Evolutionary conservation across 2,329 filamentous ascomycete species (phyloP), one percentile per base, ranked within the genome.

Genomic region (Colletotrichum godetiae): DNA sequence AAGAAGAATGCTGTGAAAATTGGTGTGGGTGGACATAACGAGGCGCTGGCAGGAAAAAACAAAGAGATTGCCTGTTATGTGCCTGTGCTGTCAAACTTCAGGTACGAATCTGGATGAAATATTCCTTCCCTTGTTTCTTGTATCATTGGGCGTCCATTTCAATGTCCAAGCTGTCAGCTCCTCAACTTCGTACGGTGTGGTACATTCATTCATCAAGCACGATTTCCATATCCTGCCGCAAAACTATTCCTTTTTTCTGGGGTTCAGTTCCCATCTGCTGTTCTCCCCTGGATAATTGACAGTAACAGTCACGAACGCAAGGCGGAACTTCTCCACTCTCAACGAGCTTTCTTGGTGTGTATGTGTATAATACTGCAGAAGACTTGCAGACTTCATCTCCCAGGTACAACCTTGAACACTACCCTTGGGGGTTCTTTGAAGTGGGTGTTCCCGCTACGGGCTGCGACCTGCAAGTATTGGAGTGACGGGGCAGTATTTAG

Each of bases 281-380:
- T 49, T 52, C 6, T 29, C 35, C 33, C 37, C 37, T 42, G 37
- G 37, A 13, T 15, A 3, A 5, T 42, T 42, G 22, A 53, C 46
- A 24, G 33, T 58, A 15, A 29, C 49, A 35, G 42, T 61, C 22
- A 19, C 42, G 46, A 35, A 60, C 24, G 62, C 31, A 63, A 72
- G 69, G 65, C 58, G 59, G 53, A 61, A 69, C 15, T 27, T 49
- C 65, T 73, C 69, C 68, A 65, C 72, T 68, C 22, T 12, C 13
- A 37, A 31, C 56, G 55, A 49, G 29, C 61, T 61, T 61, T 29
- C 68, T 13, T 31, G 63, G 49, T 56, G 37, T 33, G 67, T 53
- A 11, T 57, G 42, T 68, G 59, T 59, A 58, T 31, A 33, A 15
- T 53, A 49, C 29, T 67, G 67, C 59, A 67, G 62, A 56, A 73